phyloP scores from a whole-genome alignment of 2,329 filamentous ascomycete genomes.

The Rhexocercosporidium sp. region DNA sequence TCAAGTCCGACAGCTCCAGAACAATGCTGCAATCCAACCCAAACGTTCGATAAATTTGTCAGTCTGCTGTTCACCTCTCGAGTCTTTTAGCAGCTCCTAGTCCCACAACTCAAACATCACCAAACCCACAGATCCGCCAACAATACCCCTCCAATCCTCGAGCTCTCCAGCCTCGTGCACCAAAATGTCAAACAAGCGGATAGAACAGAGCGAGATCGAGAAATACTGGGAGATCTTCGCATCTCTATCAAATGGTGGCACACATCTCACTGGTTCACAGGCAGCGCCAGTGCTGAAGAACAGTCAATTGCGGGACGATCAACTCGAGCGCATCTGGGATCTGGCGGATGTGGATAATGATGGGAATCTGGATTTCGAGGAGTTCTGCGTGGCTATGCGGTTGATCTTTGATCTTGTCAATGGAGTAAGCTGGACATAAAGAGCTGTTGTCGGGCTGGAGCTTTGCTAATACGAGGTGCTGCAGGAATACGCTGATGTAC shows the following conservation, averaged over 20 bases:
- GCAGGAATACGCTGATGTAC: conserved; percentile 91
- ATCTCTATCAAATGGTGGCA: conserved; percentile 66
- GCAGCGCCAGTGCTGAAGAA: conserved; percentile 76
- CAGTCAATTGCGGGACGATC: conserved; percentile 73
- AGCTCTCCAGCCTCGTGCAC: not conserved
- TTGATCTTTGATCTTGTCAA: conserved; percentile 98
- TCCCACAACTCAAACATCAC: not conserved
- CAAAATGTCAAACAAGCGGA: conserved; percentile 53
- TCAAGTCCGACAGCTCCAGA: not conserved
- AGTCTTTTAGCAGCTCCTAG: not conserved
- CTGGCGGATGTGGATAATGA: conserved; percentile 96
- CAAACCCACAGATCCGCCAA: not conserved
- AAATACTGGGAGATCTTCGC: conserved; percentile 83
- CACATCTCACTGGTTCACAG: conserved; percentile 70
- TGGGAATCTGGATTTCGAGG: conserved; percentile 97
- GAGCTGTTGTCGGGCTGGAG: not conserved
- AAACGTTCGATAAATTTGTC: not conserved
- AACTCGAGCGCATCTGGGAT: conserved; percentile 98
- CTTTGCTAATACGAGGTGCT: conserved; percentile 7
- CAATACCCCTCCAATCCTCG: not conserved
- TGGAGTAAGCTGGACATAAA: conserved; percentile 65
- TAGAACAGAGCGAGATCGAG: conserved; percentile 76
- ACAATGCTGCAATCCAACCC: not conserved
- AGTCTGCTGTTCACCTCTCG: not conserved
- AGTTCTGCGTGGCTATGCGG: conserved; percentile 99